phyloP scores from a whole-genome alignment of 371 early-diverging fungal species.

The Chytridiales sp. region DNA sequence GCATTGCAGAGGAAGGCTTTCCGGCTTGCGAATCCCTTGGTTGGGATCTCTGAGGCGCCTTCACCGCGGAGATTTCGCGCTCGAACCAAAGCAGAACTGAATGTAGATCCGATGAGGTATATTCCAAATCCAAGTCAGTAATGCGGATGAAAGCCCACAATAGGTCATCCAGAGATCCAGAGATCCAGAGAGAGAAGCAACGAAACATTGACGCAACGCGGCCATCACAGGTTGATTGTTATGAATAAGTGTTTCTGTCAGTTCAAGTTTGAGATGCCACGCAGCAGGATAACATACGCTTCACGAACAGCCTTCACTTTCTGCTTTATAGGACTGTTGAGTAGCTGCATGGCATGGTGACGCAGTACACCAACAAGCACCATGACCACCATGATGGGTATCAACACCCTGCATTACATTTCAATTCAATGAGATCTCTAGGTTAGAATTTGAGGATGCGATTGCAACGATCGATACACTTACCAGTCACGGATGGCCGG shows the following conservation, averaged over 20 bases:
- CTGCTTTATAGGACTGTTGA: slow-evolving; percentile 78
- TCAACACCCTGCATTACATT: slow-evolving; percentile 79
- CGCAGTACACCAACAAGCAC: slow-evolving; percentile 90
- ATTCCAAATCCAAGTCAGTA: too few species aligned
- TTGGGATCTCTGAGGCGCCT: slow-evolving; percentile 68
- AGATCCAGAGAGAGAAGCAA: background rate
- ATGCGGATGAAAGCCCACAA: too few species aligned
- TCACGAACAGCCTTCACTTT: slow-evolving; percentile 44
- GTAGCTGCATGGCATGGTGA: slow-evolving; percentile 84
- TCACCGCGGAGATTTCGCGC: slow-evolving; percentile 64
- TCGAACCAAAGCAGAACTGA: slow-evolving; percentile 66
- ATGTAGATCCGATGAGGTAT: too few species aligned
- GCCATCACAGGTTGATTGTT: too few species aligned
- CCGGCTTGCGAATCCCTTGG: slow-evolving; percentile 69
- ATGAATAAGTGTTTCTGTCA: too few species aligned
- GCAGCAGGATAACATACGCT: slow-evolving; percentile 19
- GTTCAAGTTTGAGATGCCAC: too few species aligned
- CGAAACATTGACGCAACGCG: background rate
- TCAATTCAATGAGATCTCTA: background rate
- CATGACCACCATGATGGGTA: slow-evolving; percentile 97
- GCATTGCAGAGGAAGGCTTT: slow-evolving; percentile 68
- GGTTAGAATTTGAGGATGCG: too few species aligned
- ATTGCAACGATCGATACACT: background rate
- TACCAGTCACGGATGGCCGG: slow-evolving; percentile 48
- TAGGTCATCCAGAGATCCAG: slow-evolving; percentile 4